These are phyloP conservation scores for Nicotiana rustica DNA, from an alignment of 305 asterid species.

Conservation along the genomic window DNA sequence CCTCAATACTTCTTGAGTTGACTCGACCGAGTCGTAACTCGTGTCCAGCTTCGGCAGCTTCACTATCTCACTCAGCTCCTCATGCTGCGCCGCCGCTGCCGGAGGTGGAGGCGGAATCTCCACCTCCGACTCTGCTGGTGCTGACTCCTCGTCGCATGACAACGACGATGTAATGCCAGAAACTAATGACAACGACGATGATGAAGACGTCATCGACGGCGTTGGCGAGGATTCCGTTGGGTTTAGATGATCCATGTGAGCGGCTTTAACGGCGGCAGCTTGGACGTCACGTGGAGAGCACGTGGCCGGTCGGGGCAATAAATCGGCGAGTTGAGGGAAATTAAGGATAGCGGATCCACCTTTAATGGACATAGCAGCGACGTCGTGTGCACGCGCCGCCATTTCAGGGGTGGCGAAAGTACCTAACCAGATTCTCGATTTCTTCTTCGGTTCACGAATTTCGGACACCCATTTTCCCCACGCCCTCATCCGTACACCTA, in stretches of 20 bases:
- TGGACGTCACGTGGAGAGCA: constrained; percentile 65
- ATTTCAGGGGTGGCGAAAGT: constrained; percentile 64
- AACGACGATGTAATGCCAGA: background rate
- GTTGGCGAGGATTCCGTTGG: background rate
- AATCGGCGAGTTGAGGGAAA: constrained; percentile 53
- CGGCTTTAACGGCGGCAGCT: constrained; percentile 65
- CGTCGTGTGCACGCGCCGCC: constrained; percentile 78
- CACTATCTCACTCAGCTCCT: constrained; percentile 73
- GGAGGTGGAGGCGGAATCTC: background rate
- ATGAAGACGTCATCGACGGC: constrained; percentile 30
- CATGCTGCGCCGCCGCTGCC: constrained; percentile 33
- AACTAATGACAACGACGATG: constrained; percentile 28
- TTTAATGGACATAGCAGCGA: constrained; percentile 60
- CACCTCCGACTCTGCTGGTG: background rate
- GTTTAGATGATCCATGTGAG: constrained; percentile 53
- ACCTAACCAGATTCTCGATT: constrained; percentile 72
- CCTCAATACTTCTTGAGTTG: constrained; percentile 46
- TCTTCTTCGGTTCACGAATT: constrained; percentile 68
- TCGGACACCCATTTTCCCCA: constrained; percentile 79
- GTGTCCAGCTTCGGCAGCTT: constrained; percentile 68
- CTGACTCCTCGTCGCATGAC: background rate
- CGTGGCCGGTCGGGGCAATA: constrained; percentile 59
- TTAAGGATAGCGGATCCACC: constrained; percentile 55
- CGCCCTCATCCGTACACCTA: constrained; percentile 66
- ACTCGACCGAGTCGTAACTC: constrained; percentile 53